Base-by-base conservation (phyloP, 306 rosid genomes). In the Vigna hirtella region DNA sequence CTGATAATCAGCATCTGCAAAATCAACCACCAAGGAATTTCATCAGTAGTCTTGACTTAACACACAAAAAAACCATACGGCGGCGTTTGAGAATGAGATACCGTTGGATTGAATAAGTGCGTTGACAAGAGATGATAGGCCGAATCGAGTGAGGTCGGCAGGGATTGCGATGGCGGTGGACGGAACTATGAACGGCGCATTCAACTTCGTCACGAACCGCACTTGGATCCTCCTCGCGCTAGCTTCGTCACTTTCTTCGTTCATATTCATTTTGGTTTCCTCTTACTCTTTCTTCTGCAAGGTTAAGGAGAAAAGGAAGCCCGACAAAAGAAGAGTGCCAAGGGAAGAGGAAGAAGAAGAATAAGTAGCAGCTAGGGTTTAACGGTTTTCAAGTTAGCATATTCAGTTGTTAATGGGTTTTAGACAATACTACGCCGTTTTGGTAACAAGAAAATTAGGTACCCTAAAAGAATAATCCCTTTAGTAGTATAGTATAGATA, bases 41-140 rank as follows among this genome's bases (percentile, higher is more conserved):
- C 2, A 51, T 72, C 24, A 38, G 49, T 26, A 2, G 34, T 47
- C 34, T 6, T 52, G 52, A 40, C 24, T 38, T 13, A 55, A 49
- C 8, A 26, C 28, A 1, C 2, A 20, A 59, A 48, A 43, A 8
- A 30, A 28, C n/a, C 7, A 36, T 20, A 20, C 0, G 1, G 24
- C 8, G 1, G 36, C 4, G 55, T 24, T 42, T 28, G 78, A 61
- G 61, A 14, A 1, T 61, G 45, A 73, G 24, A 52, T 86, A 93
- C 98, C 73, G 2, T 72, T 74, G 49, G 87, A 63, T 66, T 84
- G 80, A 71, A 92, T 85, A 72, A 92, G 97, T 5, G 83, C 87
- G 86, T 94, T 94, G 81, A 94, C 88, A 56, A 94, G 45, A 50
- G 91, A 83, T 70, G 98, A 94, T 66, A 94, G 93, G 70, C 94